phyloP scores from a whole-genome alignment of 2,329 filamentous ascomycete species.

The Pseudogymnoascus sp. region DNA sequence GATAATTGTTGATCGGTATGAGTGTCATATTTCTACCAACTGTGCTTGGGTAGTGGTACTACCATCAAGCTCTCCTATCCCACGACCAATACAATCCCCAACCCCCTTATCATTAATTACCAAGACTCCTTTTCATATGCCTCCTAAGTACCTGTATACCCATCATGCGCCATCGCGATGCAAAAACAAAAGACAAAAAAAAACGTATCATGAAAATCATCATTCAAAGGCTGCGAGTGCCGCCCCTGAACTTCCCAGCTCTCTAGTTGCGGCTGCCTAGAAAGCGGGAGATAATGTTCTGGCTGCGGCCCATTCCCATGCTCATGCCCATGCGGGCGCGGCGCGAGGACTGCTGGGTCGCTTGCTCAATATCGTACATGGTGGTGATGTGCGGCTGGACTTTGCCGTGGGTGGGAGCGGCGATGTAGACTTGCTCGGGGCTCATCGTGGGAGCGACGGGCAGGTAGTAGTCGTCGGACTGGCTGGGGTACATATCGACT shows the following conservation, averaged over 20 bases:
- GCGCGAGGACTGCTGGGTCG: neutral
- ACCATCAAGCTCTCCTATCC: neutral
- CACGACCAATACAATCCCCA: neutral
- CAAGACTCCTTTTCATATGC: constrained; percentile 6
- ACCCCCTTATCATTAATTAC: constrained; percentile 6
- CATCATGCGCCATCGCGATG: constrained; percentile 2
- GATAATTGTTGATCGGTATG: neutral
- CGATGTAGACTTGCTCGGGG: constrained; percentile 8
- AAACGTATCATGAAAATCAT: neutral
- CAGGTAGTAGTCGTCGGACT: neutral
- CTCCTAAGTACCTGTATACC: constrained; percentile 4
- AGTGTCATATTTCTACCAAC: neutral
- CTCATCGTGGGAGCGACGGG: constrained; percentile 3
- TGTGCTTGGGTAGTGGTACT: neutral
- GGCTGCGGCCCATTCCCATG: constrained; percentile 5
- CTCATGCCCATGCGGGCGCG: constrained; percentile 3
- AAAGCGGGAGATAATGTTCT: constrained; percentile 4
- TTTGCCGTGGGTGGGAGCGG: constrained; percentile 8
- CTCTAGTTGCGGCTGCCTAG: neutral
- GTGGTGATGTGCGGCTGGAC: constrained; percentile 4
- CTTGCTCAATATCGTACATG: constrained; percentile 6
- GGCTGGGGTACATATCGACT: neutral
- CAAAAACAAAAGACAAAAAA: neutral
- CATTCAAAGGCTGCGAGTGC: neutral
- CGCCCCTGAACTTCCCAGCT: neutral